Evolutionary conservation across 139 green algal species (phyloP).

Genomic region (Trebouxia sp.): DNA sequence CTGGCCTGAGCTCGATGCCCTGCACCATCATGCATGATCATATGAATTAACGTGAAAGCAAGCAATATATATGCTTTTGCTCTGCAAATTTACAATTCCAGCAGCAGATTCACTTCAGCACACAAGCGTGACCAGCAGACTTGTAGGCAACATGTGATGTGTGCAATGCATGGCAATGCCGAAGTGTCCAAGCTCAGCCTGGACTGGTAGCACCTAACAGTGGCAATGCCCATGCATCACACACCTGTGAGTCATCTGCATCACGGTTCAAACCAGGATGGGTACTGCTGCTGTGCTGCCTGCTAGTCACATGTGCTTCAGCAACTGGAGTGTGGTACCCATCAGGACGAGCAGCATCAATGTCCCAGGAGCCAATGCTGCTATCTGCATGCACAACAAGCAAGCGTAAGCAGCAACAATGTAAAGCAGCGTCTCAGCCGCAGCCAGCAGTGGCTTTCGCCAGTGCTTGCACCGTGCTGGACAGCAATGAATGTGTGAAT

Average conservation of each 20-base stretch:
- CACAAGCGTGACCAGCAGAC: background rate
- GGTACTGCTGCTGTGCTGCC: background rate
- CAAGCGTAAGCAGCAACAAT: background rate
- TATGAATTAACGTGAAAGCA: no score
- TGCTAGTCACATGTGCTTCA: background rate
- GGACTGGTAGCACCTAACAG: no score
- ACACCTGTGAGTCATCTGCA: background rate
- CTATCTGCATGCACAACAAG: background rate
- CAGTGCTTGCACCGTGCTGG: background rate
- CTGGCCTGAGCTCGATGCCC: constrained; percentile 33
- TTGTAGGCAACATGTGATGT: background rate
- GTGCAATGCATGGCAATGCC: background rate
- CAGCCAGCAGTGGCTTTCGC: background rate
- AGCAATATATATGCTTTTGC: background rate
- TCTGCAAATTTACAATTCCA: background rate
- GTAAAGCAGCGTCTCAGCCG: background rate
- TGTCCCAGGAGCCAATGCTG: constrained; percentile 27
- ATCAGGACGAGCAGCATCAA: background rate
- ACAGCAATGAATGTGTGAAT: background rate
- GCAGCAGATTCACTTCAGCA: background rate
- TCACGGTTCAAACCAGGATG: background rate
- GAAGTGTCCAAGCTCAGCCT: no score
- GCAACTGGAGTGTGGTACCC: background rate
- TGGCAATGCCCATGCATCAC: no score
- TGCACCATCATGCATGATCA: background rate